phyloP scores from a whole-genome alignment of 1,284 basidiomycete genomes.

The Boletellus deceptivus region DNA sequence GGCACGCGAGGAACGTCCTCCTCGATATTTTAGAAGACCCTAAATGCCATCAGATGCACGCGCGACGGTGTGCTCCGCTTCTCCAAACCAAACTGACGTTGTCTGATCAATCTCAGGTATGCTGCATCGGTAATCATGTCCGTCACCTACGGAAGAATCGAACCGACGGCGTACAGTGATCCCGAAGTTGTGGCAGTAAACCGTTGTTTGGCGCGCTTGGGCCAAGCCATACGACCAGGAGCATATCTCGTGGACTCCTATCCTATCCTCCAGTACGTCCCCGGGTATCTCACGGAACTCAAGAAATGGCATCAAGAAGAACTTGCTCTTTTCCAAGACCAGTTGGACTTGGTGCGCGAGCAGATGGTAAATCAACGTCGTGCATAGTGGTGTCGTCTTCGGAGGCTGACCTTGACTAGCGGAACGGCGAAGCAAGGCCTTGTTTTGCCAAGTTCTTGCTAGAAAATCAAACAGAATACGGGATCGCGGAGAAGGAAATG shows the following conservation, averaged over 20 bases:
- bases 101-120: conserved; percentile 38
- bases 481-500: conserved; percentile 48
- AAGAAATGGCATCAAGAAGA: conserved; percentile 1
- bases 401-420: background rate
- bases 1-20: conserved; percentile 37
- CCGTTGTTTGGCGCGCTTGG: conserved; percentile 31
- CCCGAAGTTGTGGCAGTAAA: conserved; percentile 51
- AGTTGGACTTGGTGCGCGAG: background rate
- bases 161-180: conserved; percentile 49
- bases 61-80: conserved; percentile 20
- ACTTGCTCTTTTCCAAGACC: conserved; percentile 1
- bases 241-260: conserved; percentile 2
- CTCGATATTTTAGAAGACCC: conserved; percentile 39
- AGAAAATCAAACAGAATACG: conserved; percentile 46
- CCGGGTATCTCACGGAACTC: background rate
- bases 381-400: background rate
- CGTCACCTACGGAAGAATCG: conserved; percentile 59
- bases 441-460: conserved; percentile 60
- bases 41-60: conserved; percentile 35
- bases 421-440: conserved; percentile 21
- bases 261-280: background rate
- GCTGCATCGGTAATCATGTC: conserved; percentile 61
- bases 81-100: background rate
- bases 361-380: background rate
- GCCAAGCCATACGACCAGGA: background rate